Percentiles rank a stretch among this genome's conserved stretches.
Evolutionary conservation across 352 stramenopile genomes (phyloP).

Genomic region (Phytopythium kandeliae): DNA sequence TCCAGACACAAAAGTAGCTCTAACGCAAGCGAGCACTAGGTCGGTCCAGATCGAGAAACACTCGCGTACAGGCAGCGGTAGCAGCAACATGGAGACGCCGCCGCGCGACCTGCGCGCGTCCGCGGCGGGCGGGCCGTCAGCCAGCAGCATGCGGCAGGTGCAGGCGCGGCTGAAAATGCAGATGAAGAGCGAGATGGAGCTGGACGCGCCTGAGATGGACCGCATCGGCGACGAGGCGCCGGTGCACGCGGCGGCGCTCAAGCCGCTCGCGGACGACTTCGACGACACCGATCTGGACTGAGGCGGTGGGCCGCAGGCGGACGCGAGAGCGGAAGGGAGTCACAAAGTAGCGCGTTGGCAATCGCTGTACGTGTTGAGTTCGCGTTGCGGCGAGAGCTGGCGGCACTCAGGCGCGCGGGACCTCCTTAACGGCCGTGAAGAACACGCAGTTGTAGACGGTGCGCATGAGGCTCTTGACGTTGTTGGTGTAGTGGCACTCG

Average conservation of each 20-base stretch:
- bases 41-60: no score
- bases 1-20: no score
- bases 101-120: constrained; percentile 35
- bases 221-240: constrained; percentile 54
- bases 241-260: constrained; percentile 51
- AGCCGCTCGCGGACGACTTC: constrained; percentile 62
- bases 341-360: no score
- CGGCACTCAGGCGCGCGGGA: constrained; percentile 19
- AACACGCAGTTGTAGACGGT: constrained; percentile 80
- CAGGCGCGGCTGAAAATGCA: constrained; percentile 70
- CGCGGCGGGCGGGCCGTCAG: constrained; percentile 17
- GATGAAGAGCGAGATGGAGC: constrained; percentile 63
- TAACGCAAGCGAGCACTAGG: no score
- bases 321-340: no score
- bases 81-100: constrained; percentile 55
- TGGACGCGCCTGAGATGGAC: constrained; percentile 54
- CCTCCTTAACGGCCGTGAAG: constrained; percentile 83
- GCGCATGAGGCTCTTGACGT: constrained; percentile 85
- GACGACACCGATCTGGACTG: constrained; percentile 75
- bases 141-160: constrained; percentile 30
- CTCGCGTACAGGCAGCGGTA: no score
- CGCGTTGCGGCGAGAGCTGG: no score
- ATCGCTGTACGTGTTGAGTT: no score
- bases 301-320: constrained; percentile 5
- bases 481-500: constrained; percentile 84